Percentiles rank a stretch among this genome's conserved stretches.
Conservation (phyloP, 1,284 basidiomycete genomes). For the Rhodotorula glutinis region DNA sequence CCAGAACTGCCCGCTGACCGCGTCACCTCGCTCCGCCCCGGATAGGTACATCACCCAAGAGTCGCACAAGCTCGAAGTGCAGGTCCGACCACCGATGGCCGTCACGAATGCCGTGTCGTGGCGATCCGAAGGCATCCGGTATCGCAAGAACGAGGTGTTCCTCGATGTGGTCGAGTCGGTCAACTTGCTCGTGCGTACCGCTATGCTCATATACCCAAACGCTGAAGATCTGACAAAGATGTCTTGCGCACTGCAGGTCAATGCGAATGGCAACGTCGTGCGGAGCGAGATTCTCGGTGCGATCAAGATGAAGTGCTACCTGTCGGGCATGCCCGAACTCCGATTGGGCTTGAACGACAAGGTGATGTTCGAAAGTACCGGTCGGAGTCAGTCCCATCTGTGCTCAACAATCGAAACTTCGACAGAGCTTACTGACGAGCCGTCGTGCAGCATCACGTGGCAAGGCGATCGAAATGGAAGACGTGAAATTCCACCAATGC, state of each 20-base stretch:
- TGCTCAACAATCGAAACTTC: not conserved
- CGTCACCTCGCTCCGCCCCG: too few species aligned
- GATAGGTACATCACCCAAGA: slow-evolving; percentile 96
- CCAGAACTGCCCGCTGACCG: not conserved
- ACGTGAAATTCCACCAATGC: slow-evolving; percentile 99
- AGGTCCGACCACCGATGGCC: slow-evolving; percentile 91
- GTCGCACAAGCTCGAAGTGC: slow-evolving; percentile 96
- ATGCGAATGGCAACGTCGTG: slow-evolving; percentile 94
- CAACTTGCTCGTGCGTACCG: slow-evolving; percentile 70
- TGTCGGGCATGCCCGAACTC: slow-evolving; percentile 97
- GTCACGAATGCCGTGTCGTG: slow-evolving; percentile 99
- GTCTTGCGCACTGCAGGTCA: slow-evolving; percentile 65
- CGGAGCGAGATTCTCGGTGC: slow-evolving; percentile 96
- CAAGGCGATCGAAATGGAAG: slow-evolving; percentile 99
- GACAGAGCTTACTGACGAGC: not conserved
- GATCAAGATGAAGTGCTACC: slow-evolving; percentile 99
- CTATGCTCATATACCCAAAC: too few species aligned
- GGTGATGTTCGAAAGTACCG: slow-evolving; percentile 98
- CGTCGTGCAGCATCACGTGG: slow-evolving; percentile 72
- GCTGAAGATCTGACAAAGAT: too few species aligned
- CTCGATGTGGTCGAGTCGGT: slow-evolving; percentile 97
- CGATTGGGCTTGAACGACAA: slow-evolving; percentile 96
- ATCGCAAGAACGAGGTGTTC: slow-evolving; percentile 99
- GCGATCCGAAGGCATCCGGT: slow-evolving; percentile 95
- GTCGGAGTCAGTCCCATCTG: slow-evolving; percentile 65